phyloP scores from a whole-genome alignment of 2,329 filamentous ascomycete genomes.

The Colletotrichum magnum region DNA sequence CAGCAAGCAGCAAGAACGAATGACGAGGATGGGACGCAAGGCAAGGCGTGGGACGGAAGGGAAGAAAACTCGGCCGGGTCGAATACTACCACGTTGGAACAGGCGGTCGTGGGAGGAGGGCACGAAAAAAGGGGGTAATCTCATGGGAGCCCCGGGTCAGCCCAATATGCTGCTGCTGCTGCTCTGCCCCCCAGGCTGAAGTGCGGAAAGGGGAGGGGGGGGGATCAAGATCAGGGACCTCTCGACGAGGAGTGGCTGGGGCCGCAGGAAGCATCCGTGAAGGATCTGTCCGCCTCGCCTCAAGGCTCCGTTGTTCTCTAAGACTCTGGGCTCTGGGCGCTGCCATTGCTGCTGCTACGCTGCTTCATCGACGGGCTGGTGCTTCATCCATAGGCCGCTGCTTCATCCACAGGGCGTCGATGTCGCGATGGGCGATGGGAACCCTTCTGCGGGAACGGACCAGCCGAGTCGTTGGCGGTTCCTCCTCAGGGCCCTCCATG shows the following conservation, averaged over 20 bases:
- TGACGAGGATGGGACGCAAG: conserved; percentile 35
- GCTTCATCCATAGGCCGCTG: too few relatives aligned
- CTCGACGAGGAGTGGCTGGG: conserved; percentile 31
- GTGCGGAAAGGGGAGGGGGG: conserved; percentile 33
- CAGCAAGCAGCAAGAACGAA: conserved; percentile 41
- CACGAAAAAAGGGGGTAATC: conserved; percentile 38
- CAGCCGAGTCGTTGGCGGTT: conserved; percentile 36
- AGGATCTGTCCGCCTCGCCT: conserved; percentile 40
- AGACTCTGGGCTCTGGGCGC: background rate
- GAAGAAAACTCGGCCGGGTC: conserved; percentile 40
- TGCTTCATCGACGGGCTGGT: too few relatives aligned
- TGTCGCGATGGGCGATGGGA: conserved; percentile 38
- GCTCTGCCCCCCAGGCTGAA: conserved; percentile 29
- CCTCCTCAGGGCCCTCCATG: conserved; percentile 15
- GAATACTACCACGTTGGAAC: conserved; percentile 34
- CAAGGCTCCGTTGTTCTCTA: conserved; percentile 33
- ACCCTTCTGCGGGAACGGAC: conserved; percentile 38
- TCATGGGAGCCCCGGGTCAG: conserved; percentile 36
- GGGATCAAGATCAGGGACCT: conserved; percentile 19
- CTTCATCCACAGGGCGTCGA: conserved; percentile 30
- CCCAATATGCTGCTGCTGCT: conserved; percentile 26
- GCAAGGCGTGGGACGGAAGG: conserved; percentile 39
- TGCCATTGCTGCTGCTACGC: too few relatives aligned
- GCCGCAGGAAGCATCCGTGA: conserved; percentile 33
- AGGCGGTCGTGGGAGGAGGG: conserved; percentile 4